Percentiles rank a stretch among this genome's conserved stretches.
Evolutionary conservation across 2,329 filamentous ascomycete genomes (phyloP).

Genomic region (Colletotrichum coccodes): DNA sequence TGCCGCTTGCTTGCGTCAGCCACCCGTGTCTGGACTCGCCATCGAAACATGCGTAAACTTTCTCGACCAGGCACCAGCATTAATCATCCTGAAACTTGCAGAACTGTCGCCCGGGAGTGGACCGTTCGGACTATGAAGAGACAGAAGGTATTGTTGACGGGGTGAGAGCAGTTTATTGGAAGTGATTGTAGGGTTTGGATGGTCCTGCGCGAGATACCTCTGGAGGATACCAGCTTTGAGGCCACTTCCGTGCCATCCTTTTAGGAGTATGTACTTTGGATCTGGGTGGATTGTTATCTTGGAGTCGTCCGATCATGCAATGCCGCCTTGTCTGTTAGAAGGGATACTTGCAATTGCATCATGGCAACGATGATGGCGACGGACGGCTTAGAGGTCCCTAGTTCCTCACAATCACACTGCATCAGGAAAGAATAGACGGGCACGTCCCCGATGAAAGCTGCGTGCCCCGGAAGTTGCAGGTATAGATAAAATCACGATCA

Average conservation of each 20-base stretch:
- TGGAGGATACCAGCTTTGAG: background rate
- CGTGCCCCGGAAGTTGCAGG: too few species aligned
- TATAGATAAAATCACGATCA: too few species aligned
- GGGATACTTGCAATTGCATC: too few species aligned
- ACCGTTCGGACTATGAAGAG: background rate
- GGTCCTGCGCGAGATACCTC: background rate
- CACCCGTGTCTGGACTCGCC: background rate
- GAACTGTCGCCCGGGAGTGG: background rate
- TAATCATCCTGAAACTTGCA: conserved; percentile 6
- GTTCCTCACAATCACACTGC: background rate
- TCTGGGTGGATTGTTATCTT: background rate
- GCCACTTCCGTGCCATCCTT: background rate
- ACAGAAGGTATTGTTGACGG: background rate
- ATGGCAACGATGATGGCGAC: background rate
- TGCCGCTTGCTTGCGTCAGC: conserved; percentile 8
- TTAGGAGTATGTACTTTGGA: background rate
- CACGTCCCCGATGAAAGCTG: too few species aligned
- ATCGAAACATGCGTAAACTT: background rate
- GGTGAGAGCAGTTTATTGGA: background rate
- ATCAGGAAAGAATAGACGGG: background rate
- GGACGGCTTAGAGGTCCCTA: too few species aligned
- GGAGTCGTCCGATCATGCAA: background rate
- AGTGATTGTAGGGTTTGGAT: background rate
- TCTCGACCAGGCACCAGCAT: conserved; percentile 18
- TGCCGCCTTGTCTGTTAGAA: background rate